These are phyloP conservation scores for Lodderomyces elongisporus DNA, from an alignment of 1,139 yeast species.

Conservation along the genomic window DNA sequence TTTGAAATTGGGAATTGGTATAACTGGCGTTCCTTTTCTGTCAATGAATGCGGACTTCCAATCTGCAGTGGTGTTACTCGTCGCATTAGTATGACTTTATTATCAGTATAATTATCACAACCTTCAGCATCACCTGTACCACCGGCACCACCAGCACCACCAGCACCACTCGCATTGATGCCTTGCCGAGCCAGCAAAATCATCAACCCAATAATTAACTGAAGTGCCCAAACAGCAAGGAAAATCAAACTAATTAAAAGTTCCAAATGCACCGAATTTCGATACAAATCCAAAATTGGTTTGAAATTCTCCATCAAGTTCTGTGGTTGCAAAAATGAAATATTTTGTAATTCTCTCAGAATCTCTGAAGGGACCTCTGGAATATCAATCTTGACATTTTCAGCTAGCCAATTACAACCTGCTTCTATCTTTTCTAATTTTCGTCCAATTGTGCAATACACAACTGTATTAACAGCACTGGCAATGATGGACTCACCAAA, in stretches of 20 bases:
- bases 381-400: constrained; percentile 53
- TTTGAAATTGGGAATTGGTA: constrained; percentile 28
- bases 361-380: constrained; percentile 34
- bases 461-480: constrained; percentile 57
- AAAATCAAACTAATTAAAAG: constrained; percentile 40
- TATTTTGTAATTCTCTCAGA: constrained; percentile 6
- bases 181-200: constrained; percentile 7
- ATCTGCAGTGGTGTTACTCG: constrained; percentile 15
- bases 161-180: background rate
- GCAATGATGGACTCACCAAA: constrained; percentile 63
- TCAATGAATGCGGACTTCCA: constrained; percentile 29
- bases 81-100: no score
- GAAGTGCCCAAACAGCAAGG: constrained; percentile 45
- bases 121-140: background rate
- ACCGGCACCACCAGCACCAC: background rate
- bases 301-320: constrained; percentile 11
- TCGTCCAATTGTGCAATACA: constrained; percentile 73
- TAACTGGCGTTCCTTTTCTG: constrained; percentile 20
- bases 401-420: constrained; percentile 76
- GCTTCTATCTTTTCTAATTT: constrained; percentile 60
- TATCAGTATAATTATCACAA: no score
- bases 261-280: constrained; percentile 37
- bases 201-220: constrained; percentile 33
- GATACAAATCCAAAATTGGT: constrained; percentile 25
- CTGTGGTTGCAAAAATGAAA: constrained; percentile 8